Evolutionary conservation across 2,329 filamentous ascomycete genomes (phyloP).

Genomic region (Cladosporium sp.): DNA sequence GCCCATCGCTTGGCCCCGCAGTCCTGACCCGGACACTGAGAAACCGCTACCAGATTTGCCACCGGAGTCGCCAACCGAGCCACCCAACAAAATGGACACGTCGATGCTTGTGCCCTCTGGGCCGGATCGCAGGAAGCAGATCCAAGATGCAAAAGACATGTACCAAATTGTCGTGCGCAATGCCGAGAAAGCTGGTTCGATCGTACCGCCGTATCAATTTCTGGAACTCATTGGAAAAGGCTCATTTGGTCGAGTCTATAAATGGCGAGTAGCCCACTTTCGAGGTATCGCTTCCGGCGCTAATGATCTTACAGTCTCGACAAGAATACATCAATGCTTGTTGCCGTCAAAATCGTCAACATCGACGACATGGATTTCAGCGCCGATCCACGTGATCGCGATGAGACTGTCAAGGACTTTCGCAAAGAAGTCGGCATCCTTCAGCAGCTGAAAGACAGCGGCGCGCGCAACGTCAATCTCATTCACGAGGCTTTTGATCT

Average conservation of each 20-base stretch:
- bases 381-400: slow-evolving; percentile 54
- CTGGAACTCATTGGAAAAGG: slow-evolving; percentile 71
- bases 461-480: slow-evolving; percentile 73
- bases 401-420: slow-evolving; percentile 54
- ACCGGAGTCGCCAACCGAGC: neutral
- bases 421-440: slow-evolving; percentile 62
- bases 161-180: slow-evolving; percentile 59
- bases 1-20: neutral
- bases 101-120: slow-evolving; percentile 11
- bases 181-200: slow-evolving; percentile 55
- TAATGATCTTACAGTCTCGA: slow-evolving; percentile 5
- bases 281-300: neutral
- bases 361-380: slow-evolving; percentile 68
- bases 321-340: slow-evolving; percentile 40
- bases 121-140: slow-evolving; percentile 53
- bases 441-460: slow-evolving; percentile 66
- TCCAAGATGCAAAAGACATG: slow-evolving; percentile 68
- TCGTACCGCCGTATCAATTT: slow-evolving; percentile 62
- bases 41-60: neutral
- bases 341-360: slow-evolving; percentile 78
- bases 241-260: slow-evolving; percentile 69
- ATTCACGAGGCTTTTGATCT: slow-evolving; percentile 75
- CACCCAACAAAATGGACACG: neutral
- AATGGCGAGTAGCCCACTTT: slow-evolving; percentile 39
- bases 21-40: neutral